Base-by-base conservation (phyloP, 2,329 filamentous ascomycete species). In the Grosmannia serpens region DNA sequence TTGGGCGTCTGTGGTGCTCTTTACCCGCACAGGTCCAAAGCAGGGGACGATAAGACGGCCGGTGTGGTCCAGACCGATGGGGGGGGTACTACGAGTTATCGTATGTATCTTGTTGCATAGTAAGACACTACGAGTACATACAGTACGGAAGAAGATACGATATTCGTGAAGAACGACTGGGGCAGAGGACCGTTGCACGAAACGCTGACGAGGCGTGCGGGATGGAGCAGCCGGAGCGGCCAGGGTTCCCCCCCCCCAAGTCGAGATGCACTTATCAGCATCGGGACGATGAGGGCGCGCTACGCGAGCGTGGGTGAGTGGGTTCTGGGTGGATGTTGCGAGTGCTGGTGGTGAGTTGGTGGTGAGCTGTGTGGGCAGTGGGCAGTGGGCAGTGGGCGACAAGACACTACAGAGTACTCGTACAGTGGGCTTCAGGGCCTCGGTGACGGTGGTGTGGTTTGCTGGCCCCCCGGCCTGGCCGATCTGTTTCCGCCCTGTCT, bases 51-150 rank as follows among this genome's bases (percentile, higher is more conserved):
- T 56, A 58, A 52, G 53, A 31, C 17, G 35, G 22, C 22, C 20
- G 7, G 24, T 27, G 49, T 15, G 56, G 56, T 35, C 56, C 55
- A 61, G 56, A 51, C 58, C 59, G 60, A 62, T 62, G 53, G 53
- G 53, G 22, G 29, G 9, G 27, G 31, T 20, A 26, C 49, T 29
- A 29, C 26, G 24, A 22, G 7, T 47, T 4, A 22, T 35, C 33
- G 33, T 35, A 35, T 35, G 10, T 7, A 15, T 11, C 3, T 35
- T 35, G 38, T 6, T 44, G 10, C 31, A 33, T 33, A 33, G 31
- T 33, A 33, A 33, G 31, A 33, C 10, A 33, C 31, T 10, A 33
- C 31, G 31, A 17, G 15, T 38, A 38, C 35, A 17, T 41, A 41
- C 15, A 15, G 38, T 17, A 15, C 38, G 17, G 38, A 41, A 44